Conservation (phyloP, 139 green algal species). For the Chlorella sorokiniana region DNA sequence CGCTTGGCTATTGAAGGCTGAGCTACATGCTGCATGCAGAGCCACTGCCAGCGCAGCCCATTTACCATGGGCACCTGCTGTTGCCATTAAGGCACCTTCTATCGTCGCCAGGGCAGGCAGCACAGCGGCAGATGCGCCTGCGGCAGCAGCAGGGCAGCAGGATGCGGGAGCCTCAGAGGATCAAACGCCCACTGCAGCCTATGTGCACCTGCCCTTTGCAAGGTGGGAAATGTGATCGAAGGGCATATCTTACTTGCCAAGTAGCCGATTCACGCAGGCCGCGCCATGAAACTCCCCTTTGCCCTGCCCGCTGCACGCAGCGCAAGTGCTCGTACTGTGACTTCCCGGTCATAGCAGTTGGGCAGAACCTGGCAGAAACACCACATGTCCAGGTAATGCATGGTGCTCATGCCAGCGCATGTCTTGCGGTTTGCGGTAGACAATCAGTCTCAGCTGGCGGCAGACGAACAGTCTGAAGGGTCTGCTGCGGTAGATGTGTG, state of each 20-base stretch:
- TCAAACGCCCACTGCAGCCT: slow-evolving; percentile 58
- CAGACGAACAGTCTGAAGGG: not conserved
- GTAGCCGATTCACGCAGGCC: not conserved
- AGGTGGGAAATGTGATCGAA: no score
- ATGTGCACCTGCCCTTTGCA: slow-evolving; percentile 98
- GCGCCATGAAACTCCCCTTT: not conserved
- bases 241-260: no score
- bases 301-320: not conserved
- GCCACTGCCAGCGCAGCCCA: no score
- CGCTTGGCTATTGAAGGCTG: no score
- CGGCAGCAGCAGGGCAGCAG: not conserved
- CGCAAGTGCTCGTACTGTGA: slow-evolving; percentile 96
- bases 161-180: not conserved
- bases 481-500: not conserved
- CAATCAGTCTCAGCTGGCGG: no score
- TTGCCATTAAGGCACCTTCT: no score
- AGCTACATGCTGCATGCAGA: no score
- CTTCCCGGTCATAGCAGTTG: slow-evolving; percentile 88
- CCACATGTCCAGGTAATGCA: not conserved
- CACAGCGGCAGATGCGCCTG: not conserved
- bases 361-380: slow-evolving; percentile 16
- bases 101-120: no score
- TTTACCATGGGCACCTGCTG: no score
- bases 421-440: not conserved
- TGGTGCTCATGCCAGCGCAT: not conserved